These are phyloP conservation scores for Yamadazyma paraphyllophila DNA, from an alignment of 805 yeast species.

Conservation along the genomic window DNA sequence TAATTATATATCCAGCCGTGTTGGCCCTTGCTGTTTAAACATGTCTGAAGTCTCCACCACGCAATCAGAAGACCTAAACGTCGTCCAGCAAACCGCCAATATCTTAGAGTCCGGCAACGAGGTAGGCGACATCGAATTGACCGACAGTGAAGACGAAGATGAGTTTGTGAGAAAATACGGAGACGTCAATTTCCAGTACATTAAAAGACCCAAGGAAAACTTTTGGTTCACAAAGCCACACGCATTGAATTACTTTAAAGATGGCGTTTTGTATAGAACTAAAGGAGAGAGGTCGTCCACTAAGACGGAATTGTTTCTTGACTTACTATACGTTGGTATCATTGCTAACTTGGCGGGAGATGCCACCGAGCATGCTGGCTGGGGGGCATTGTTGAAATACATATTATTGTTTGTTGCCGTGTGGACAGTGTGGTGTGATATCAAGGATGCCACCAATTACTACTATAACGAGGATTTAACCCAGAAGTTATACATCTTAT, in stretches of 20 bases:
- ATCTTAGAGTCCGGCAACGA: slow-evolving; percentile 2
- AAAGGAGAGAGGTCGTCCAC: slow-evolving; percentile 52
- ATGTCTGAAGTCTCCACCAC: neutral
- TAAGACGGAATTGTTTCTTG: slow-evolving; percentile 57
- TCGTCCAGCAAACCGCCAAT: neutral
- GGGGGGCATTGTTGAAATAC: slow-evolving; percentile 46
- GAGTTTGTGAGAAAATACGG: slow-evolving; percentile 51
- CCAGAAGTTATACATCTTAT: slow-evolving; percentile 50
- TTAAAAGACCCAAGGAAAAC: slow-evolving; percentile 38
- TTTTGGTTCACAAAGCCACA: slow-evolving; percentile 50
- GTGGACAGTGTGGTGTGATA: slow-evolving; percentile 66
- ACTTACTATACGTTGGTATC: slow-evolving; percentile 62
- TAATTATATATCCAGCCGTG: no score
- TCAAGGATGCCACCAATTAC: slow-evolving; percentile 62
- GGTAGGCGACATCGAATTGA: slow-evolving; percentile 13
- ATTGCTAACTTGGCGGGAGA: slow-evolving; percentile 56
- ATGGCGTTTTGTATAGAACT: slow-evolving; percentile 56
- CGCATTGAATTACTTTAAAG: slow-evolving; percentile 59
- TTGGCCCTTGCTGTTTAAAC: no score
- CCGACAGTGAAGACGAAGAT: slow-evolving; percentile 35
- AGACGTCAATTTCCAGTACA: slow-evolving; percentile 45
- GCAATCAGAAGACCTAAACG: neutral
- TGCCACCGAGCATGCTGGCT: slow-evolving; percentile 51
- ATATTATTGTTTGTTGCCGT: slow-evolving; percentile 53
- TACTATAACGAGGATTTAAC: slow-evolving; percentile 59